Percentiles rank a stretch among this genome's conserved stretches.
These are phyloP conservation scores for Pleurotus eryngii DNA, from an alignment of 768 basidiomycete genomes.

Conservation along the genomic window DNA sequence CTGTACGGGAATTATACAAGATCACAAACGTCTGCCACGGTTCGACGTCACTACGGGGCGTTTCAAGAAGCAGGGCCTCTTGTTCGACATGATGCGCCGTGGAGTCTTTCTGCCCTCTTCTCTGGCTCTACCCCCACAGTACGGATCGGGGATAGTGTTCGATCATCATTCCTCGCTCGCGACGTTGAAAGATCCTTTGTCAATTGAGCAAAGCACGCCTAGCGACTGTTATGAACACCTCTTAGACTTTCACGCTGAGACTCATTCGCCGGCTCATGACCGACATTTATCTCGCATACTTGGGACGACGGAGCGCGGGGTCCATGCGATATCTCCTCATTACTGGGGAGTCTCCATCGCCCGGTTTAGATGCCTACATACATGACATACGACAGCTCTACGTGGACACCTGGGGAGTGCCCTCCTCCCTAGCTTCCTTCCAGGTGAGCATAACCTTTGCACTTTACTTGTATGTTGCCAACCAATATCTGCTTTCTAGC, in stretches of 20 bases:
- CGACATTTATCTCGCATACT: conserved; percentile 17
- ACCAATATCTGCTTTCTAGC: background rate
- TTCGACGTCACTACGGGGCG: background rate
- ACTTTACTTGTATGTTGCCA: background rate
- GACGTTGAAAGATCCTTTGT: conserved; percentile 31
- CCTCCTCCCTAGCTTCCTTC: background rate
- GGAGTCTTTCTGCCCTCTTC: conserved; percentile 19
- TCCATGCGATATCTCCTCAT: background rate
- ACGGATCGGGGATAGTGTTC: conserved; percentile 38
- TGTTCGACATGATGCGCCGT: conserved; percentile 35
- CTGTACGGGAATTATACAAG: conserved; percentile 43
- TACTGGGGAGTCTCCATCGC: background rate
- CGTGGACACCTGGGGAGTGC: background rate
- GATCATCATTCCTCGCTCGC: conserved; percentile 49
- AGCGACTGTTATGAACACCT: conserved; percentile 17
- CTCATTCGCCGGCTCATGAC: conserved; percentile 27
- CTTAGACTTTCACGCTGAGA: conserved; percentile 35
- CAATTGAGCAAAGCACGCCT: conserved; percentile 7
- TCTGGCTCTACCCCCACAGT: conserved; percentile 4
- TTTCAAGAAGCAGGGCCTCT: conserved; percentile 13
- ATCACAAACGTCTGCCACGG: conserved; percentile 48
- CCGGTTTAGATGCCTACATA: background rate
- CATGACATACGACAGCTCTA: background rate
- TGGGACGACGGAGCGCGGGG: background rate
- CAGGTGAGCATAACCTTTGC: background rate